phyloP scores from a whole-genome alignment of 2,329 filamentous ascomycete species.

The Endocalyx cinctus region DNA sequence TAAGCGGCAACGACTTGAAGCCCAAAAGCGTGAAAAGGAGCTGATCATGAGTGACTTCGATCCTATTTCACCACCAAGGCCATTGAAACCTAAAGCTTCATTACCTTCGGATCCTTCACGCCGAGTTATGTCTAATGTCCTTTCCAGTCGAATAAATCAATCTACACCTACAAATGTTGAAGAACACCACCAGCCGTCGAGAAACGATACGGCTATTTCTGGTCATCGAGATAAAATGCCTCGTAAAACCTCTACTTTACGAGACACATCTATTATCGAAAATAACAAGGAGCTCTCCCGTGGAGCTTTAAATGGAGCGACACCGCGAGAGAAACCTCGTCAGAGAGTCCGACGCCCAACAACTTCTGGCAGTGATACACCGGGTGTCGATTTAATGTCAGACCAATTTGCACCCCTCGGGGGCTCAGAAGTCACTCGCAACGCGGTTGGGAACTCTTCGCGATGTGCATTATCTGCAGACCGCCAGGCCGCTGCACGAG shows the following conservation, averaged over 20 bases:
- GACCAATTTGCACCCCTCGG: constrained; percentile 43
- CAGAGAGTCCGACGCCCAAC: constrained; percentile 20
- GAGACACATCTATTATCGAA: constrained; percentile 7
- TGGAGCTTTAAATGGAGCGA: constrained; percentile 13
- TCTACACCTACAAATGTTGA: constrained; percentile 8
- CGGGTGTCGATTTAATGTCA: constrained; percentile 40
- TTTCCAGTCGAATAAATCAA: constrained; percentile 19
- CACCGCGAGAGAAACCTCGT: constrained; percentile 18
- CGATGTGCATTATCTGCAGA: constrained; percentile 44
- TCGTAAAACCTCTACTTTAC: constrained; percentile 6
- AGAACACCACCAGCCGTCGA: constrained; percentile 1
- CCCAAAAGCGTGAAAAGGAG: constrained; percentile 13
- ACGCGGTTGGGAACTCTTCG: constrained; percentile 31
- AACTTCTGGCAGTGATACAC: constrained; percentile 25
- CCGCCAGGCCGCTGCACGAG: constrained; percentile 49
- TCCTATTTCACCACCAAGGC: constrained; percentile 2
- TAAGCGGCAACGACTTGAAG: constrained; percentile 13
- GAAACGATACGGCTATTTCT: constrained; percentile 1
- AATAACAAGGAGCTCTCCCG: constrained; percentile 10
- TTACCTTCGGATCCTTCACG: constrained; percentile 9
- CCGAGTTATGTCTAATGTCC: constrained; percentile 17
- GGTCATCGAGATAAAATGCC: constrained; percentile 4
- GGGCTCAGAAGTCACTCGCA: constrained; percentile 28
- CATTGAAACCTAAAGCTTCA: constrained; percentile 5
- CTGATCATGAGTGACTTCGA: constrained; percentile 11